phyloP scores from a whole-genome alignment of 1,139 yeast genomes.

The Pichia cactophila region DNA sequence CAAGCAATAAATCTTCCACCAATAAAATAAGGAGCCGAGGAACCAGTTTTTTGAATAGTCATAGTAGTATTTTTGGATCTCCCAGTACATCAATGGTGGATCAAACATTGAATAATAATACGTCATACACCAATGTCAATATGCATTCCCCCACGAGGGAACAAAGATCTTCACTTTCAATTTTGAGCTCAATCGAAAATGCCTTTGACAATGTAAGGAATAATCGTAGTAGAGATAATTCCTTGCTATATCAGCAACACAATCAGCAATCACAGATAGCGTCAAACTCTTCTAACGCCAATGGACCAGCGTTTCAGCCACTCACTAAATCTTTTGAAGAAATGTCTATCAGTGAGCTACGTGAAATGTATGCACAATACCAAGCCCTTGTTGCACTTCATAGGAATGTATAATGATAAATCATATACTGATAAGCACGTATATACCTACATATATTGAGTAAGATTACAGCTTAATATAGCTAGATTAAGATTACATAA shows the following conservation, averaged over 20 bases:
- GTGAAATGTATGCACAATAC: conserved; percentile 28
- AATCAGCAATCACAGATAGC: neutral
- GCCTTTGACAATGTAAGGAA: conserved; percentile 27
- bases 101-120: neutral
- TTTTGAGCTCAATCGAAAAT: conserved; percentile 25
- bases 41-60: conserved; percentile 23
- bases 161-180: conserved; percentile 11
- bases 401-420: neutral
- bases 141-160: conserved; percentile 10
- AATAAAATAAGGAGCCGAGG: conserved; percentile 23
- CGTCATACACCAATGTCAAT: neutral
- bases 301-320: neutral
- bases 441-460: too few species aligned
- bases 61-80: conserved; percentile 19
- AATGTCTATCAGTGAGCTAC: conserved; percentile 26
- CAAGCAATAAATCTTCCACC: neutral
- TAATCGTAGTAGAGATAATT: conserved; percentile 26
- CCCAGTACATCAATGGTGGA: conserved; percentile 7
- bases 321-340: conserved; percentile 9
- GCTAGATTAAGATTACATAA: too few species aligned
- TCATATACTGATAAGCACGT: too few species aligned
- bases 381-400: conserved; percentile 8
- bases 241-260: conserved; percentile 6
- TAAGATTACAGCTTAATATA: too few species aligned
- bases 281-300: neutral